Evolutionary conservation across 2,329 filamentous ascomycete genomes (phyloP).

Genomic region (Pseudocercospora cruenta): DNA sequence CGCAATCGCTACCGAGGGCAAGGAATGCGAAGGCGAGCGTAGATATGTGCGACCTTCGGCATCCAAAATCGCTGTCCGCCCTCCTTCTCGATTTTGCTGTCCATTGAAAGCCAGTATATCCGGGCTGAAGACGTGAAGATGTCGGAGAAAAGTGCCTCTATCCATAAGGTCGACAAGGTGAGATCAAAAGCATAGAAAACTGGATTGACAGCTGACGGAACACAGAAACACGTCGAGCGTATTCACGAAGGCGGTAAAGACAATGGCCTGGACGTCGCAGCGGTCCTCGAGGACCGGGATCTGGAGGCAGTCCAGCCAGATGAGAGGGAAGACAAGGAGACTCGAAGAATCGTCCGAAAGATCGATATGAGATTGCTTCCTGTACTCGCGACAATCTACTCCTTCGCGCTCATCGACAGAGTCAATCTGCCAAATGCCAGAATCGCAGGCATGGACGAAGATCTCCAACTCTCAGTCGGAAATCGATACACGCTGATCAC

Average conservation of each 20-base stretch:
- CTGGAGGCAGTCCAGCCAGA: constrained; percentile 38
- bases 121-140: not conserved
- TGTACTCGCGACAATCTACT: constrained; percentile 21
- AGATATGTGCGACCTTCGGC: not conserved
- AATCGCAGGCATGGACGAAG: constrained; percentile 26
- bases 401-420: constrained; percentile 22
- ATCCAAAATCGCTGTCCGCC: not conserved
- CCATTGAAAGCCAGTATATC: not conserved
- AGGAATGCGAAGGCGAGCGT: not conserved
- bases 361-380: constrained; percentile 25
- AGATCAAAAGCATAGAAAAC: not conserved
- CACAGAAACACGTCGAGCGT: constrained; percentile 17
- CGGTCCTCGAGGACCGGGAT: constrained; percentile 9
- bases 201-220: not conserved
- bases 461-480: constrained; percentile 37
- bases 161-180: constrained; percentile 4
- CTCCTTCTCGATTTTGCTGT: not conserved
- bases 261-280: constrained; percentile 14
- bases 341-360: constrained; percentile 19
- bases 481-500: constrained; percentile 22
- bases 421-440: constrained; percentile 21
- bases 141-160: constrained; percentile 15
- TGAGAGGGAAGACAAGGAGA: constrained; percentile 17
- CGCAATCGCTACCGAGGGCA: not conserved
- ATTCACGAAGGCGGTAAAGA: constrained; percentile 15